Percentiles rank a stretch among this genome's conserved stretches.
phyloP scores from a whole-genome alignment of 306 rosid species.

The Trifolium repens region DNA sequence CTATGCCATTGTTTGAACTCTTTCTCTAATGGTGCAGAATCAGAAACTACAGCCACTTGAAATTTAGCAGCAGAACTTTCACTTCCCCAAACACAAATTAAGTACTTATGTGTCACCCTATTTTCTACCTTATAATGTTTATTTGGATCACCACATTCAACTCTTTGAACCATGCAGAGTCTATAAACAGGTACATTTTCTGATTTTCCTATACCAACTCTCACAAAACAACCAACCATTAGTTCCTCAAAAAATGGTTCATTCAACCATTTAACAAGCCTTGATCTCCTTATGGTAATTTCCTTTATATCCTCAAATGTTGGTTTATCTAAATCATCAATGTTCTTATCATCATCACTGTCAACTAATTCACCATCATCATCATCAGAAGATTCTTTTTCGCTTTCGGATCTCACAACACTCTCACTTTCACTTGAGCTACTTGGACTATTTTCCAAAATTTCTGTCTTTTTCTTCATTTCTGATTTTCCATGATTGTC shows the following conservation, averaged over 20 bases:
- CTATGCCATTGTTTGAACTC: conserved; percentile 60
- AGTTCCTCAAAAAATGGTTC: conserved; percentile 75
- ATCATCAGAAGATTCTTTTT: conserved; percentile 53
- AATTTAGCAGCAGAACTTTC: conserved; percentile 58
- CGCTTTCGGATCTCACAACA: conserved; percentile 46
- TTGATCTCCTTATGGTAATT: conserved; percentile 64
- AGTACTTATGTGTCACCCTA: conserved; percentile 57
- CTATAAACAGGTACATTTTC: conserved; percentile 58
- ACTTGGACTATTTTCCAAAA: conserved; percentile 32
- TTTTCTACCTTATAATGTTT: conserved; percentile 58
- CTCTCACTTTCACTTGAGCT: conserved; percentile 58
- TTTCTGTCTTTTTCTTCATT: conserved; percentile 8
- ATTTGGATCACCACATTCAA: conserved; percentile 50
- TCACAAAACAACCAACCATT: conserved; percentile 69
- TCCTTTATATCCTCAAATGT: conserved; percentile 59
- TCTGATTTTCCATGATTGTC: conserved; percentile 40
- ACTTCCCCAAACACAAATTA: conserved; percentile 66
- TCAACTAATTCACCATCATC: conserved; percentile 48
- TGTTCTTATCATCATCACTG: conserved; percentile 52
- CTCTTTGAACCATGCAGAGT: conserved; percentile 60
- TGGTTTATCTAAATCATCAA: conserved; percentile 50
- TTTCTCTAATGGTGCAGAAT: conserved; percentile 60
- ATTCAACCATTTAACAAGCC: conserved; percentile 64
- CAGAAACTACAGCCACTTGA: conserved; percentile 63
- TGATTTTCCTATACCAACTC: conserved; percentile 64